Evolutionary conservation across 2,329 filamentous ascomycete genomes (phyloP).

Genomic region (Colletotrichum agaves): DNA sequence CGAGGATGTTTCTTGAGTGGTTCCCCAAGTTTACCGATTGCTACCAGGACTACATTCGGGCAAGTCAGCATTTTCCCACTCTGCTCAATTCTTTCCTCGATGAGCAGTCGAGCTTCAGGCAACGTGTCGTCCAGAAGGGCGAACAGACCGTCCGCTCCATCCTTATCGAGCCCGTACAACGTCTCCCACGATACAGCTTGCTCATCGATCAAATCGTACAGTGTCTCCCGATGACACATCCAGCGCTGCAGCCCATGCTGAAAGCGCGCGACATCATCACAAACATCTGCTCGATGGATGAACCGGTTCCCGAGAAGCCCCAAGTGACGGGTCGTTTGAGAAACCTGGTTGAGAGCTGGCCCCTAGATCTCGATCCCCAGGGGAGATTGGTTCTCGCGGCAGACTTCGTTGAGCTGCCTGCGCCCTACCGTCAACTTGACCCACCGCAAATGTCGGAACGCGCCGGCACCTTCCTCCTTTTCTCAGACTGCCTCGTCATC

Average conservation of each 20-base stretch:
- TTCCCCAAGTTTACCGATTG: slow-evolving; percentile 92
- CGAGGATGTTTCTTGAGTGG: slow-evolving; percentile 86
- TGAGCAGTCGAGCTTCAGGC: slow-evolving; percentile 83
- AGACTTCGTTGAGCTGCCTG: slow-evolving; percentile 80
- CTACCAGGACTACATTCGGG: slow-evolving; percentile 92
- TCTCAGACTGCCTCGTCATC: slow-evolving; percentile 83
- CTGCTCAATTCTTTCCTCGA: slow-evolving; percentile 83
- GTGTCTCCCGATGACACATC: slow-evolving; percentile 86
- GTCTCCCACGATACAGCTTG: slow-evolving; percentile 92
- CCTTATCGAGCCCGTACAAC: slow-evolving; percentile 95
- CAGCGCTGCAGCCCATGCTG: slow-evolving; percentile 83
- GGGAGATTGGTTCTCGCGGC: slow-evolving; percentile 84
- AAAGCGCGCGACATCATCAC: slow-evolving; percentile 94
- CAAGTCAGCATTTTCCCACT: slow-evolving; percentile 87
- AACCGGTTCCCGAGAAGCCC: slow-evolving; percentile 73
- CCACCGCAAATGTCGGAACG: slow-evolving; percentile 56
- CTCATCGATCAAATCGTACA: slow-evolving; percentile 96
- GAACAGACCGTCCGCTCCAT: slow-evolving; percentile 92
- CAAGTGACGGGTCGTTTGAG: slow-evolving; percentile 79
- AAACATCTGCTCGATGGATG: slow-evolving; percentile 95
- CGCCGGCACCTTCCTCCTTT: slow-evolving; percentile 82
- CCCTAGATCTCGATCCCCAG: slow-evolving; percentile 73
- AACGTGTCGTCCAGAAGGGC: slow-evolving; percentile 82
- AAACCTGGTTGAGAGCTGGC: slow-evolving; percentile 83
- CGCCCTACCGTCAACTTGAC: slow-evolving; percentile 70